Percentiles rank a stretch among this genome's conserved stretches.
These are phyloP conservation scores for Epicoccum sorghinum DNA, from an alignment of 2,329 filamentous ascomycete genomes.

Conservation along the genomic window DNA sequence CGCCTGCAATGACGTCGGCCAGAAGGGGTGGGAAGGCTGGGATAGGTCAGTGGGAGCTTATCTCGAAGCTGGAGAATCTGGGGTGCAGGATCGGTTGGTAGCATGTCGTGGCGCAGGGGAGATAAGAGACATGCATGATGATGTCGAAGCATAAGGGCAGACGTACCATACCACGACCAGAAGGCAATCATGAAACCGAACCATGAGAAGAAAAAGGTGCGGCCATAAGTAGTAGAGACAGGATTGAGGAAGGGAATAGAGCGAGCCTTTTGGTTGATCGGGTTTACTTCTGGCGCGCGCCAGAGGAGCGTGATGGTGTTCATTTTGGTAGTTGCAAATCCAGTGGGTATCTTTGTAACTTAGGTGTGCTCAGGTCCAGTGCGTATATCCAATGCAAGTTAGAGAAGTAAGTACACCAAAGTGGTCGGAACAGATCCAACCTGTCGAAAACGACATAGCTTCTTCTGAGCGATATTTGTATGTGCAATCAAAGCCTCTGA, in stretches of 20 bases:
- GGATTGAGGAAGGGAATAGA: slow-evolving; percentile 80
- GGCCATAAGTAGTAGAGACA: slow-evolving; percentile 73
- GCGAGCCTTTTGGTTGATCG: slow-evolving; percentile 78
- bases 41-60: slow-evolving; percentile 7
- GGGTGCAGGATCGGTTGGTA: not conserved
- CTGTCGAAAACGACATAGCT: not conserved
- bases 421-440: not conserved
- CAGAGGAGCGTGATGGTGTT: slow-evolving; percentile 28
- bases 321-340: slow-evolving; percentile 14
- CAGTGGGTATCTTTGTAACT: not conserved
- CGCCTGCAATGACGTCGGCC: slow-evolving; percentile 69
- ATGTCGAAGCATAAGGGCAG: not conserved
- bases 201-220: slow-evolving; percentile 89
- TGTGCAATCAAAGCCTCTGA: slow-evolving; percentile 1
- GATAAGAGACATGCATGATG: slow-evolving; percentile 17
- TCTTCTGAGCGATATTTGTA: slow-evolving; percentile 1
- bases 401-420: not conserved
- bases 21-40: slow-evolving; percentile 41
- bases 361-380: too few species aligned
- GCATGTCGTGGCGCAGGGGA: not conserved
- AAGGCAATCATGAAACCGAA: slow-evolving; percentile 84
- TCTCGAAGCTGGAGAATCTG: not conserved
- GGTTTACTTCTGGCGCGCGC: slow-evolving; percentile 72
- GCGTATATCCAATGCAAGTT: not conserved
- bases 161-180: slow-evolving; percentile 68